Base-by-base conservation (phyloP, 2,329 filamentous ascomycete genomes). In the Epichloe baconii region DNA sequence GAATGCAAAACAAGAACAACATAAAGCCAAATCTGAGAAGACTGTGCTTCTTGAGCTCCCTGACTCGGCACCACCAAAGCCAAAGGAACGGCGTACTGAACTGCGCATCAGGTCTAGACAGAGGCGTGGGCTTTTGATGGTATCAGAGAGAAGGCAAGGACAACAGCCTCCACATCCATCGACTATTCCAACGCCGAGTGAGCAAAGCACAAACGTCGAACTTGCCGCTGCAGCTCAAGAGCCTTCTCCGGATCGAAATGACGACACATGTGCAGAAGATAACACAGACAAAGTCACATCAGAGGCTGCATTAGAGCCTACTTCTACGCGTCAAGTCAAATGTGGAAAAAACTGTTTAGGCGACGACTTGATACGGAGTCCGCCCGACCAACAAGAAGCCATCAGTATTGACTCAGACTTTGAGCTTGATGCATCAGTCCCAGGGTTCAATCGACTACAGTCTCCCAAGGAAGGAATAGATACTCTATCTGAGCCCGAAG, bases 101-200 rank as follows among this genome's bases (percentile, higher is more conserved):
- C 61, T 78, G 37, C 69, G 70, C 7, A 73, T 78, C 48, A 71
- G 67, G 53, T 64, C 72, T 17, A 67, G 70, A 52, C 70, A 71
- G 53, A 73, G 70, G 53, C 68, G 74, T 49, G 75, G 76, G 2
- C 57, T 79, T 7, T 57, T 78, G 43, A 66, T 77, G 62, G 49
- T 75, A 4, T 65, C 70, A 1, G 69, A 74, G 48, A 66, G 60
- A 49, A 56, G 59, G 26, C 46, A 54, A 40, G 21, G 40, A 8
- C 48, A 49, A 4, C 41, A 48, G 19, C 23, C 35, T 23, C 17
- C 19, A 8, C 17, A 44, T 10, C 14, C 21, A 4, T 48, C 38
- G 3, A 12, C 4, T 5, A 34, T 19, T n/a, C 26, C 43, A 8
- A 17, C n/a, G 8, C 23, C 36, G 31, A 41, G 21, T 26, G 35